Base-by-base conservation (phyloP, 1,284 basidiomycete genomes). In the Pseudozyma sp. region DNA sequence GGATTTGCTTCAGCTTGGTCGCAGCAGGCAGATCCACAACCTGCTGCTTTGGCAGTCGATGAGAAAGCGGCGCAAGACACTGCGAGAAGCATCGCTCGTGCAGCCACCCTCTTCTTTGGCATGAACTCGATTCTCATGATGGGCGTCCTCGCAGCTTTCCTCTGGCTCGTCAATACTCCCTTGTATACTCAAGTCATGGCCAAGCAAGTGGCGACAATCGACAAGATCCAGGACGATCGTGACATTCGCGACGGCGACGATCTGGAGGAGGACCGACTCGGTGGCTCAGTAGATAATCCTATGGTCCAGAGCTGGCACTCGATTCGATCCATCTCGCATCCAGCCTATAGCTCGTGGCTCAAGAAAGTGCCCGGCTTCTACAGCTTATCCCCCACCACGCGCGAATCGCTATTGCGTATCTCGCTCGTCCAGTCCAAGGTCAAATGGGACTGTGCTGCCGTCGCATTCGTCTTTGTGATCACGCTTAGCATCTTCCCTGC, bases 401-500 rank as follows among this genome's bases (percentile, higher is more conserved):
- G 74, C 38, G 65, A 68, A 31, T 72, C 70, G 21, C 54, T 76
- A 31, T 38, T 76, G 43, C 61, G 70, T 16, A 59, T 76, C 47
- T 65, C 70, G 34, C 52, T 72, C 3, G 75, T 80, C 8, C 79
- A 81, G 54, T 56, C 60, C 44, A 78, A 79, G 47, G 72, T 77
- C 35, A 64, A 64, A 11, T 63, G 66, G 63, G 66, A 77, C 40
- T 77, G 70, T 40, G 66, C 69, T 31, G 68, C 70, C 0, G 64
- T 70, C 2, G 69, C 67, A 14, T 75, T 62, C 36, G 58, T 79
- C 43, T 70, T 79, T 56, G 63, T 76, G 14, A 50, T 77, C 50
- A 78, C 73, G n/a, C 67, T 83, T 14, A 70, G 70, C 55, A 52
- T 80, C 54, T 83, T 81, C 42, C 81, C 81, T 0, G 70, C 81